A percentile compares a stretch with the other conserved stretches of the same genome.
Evolutionary conservation across 441 rosid genomes (phyloP).

Genomic region (Francoa sonchifolia): DNA sequence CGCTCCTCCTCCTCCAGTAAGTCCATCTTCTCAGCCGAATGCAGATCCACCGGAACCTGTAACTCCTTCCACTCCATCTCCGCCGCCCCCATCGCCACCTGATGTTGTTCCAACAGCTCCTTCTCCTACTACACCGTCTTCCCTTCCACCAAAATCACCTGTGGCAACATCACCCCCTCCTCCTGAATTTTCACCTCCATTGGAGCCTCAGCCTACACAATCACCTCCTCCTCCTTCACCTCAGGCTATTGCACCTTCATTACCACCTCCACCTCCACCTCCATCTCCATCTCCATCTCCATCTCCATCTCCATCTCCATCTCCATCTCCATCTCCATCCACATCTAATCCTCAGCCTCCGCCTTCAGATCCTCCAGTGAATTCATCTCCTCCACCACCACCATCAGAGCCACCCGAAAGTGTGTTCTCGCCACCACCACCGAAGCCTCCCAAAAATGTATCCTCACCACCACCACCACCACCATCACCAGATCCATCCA

Average conservation of each 20-base stretch:
- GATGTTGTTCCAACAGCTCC: constrained; percentile 16
- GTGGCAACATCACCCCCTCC: constrained; percentile 10
- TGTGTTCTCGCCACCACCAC: too few species aligned
- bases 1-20: constrained; percentile 6
- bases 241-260: constrained; percentile 16
- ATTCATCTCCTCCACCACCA: constrained; percentile 21
- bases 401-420: constrained; percentile 28
- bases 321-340: too few species aligned
- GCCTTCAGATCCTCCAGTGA: constrained; percentile 19
- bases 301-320: too few species aligned
- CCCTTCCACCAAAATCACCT: neutral
- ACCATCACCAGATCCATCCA: too few species aligned
- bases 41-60: constrained; percentile 40
- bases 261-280: constrained; percentile 16
- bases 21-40: constrained; percentile 23
- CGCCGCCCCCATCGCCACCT: constrained; percentile 31
- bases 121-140: constrained; percentile 15
- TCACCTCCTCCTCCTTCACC: constrained; percentile 18
- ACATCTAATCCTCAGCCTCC: too few species aligned
- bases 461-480: constrained; percentile 26
- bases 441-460: too few species aligned
- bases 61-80: constrained; percentile 23
- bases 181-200: constrained; percentile 19
- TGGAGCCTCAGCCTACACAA: constrained; percentile 5
- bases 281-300: constrained; percentile 19